A percentile compares a stretch with the other conserved stretches of the same genome.
These are phyloP conservation scores for Sequoia sempervirens DNA, from an alignment of 75 land plant species.

Conservation along the genomic window DNA sequence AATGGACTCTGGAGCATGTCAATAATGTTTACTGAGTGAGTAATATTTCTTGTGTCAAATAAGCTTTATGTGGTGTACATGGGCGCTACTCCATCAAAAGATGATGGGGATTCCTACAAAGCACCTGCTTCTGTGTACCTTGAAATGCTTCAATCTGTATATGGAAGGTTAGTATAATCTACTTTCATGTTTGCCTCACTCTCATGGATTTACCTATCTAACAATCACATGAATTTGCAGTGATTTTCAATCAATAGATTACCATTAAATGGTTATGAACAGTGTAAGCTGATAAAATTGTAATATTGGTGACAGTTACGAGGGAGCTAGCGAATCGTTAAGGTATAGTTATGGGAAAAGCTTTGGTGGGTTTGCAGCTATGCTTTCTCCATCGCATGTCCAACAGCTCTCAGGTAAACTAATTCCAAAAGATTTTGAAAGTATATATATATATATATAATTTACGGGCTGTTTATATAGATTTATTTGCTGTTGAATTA, in stretches of 20 bases:
- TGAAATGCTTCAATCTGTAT: neutral
- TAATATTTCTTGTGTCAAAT: constrained; percentile 2
- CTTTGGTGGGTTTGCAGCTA: constrained; percentile 35
- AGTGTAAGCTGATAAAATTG: neutral
- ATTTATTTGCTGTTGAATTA: neutral
- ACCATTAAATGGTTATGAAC: too few relatives aligned
- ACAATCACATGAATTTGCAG: too few relatives aligned
- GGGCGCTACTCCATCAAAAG: neutral
- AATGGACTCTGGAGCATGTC: neutral
- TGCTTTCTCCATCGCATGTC: constrained; percentile 8
- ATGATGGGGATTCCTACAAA: neutral
- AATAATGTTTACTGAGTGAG: neutral
- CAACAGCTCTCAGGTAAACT: constrained; percentile 5
- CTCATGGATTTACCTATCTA: too few relatives aligned
- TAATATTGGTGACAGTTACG: constrained; percentile 5
- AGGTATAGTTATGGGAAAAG: constrained; percentile 32
- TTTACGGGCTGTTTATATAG: too few relatives aligned
- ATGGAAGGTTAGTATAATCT: neutral
- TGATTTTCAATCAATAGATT: too few relatives aligned
- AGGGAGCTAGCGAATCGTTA: constrained; percentile 16
- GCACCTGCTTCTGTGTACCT: neutral
- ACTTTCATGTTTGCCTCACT: too few relatives aligned
- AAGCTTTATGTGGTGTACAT: neutral
- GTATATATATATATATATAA: too few relatives aligned
- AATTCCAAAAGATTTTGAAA: too few relatives aligned